Evolutionary conservation across 306 rosid genomes (phyloP).

Genomic region (Vachellia pachyceras): DNA sequence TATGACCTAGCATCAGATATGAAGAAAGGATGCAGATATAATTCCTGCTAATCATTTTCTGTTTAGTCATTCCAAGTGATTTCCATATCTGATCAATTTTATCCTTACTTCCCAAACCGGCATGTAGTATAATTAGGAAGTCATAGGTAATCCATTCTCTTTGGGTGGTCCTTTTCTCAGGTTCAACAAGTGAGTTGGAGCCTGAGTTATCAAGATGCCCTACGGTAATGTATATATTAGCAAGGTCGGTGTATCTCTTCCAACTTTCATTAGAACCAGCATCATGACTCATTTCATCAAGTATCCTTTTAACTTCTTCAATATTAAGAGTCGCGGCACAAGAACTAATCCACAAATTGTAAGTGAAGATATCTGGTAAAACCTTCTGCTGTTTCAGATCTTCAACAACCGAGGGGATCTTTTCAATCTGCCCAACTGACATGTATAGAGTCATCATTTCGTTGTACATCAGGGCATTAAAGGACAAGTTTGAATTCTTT

Average conservation of each 20-base stretch:
- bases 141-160: constrained; percentile 93
- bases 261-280: constrained; percentile 66
- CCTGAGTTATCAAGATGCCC: constrained; percentile 61
- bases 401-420: constrained; percentile 70
- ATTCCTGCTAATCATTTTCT: constrained; percentile 80
- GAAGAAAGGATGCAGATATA: constrained; percentile 74
- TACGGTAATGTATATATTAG: constrained; percentile 57
- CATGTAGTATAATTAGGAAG: constrained; percentile 83
- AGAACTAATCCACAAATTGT: constrained; percentile 92
- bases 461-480: constrained; percentile 74
- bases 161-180: constrained; percentile 70
- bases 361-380: constrained; percentile 81
- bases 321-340: constrained; percentile 74
- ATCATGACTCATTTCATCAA: constrained; percentile 68
- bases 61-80: constrained; percentile 77
- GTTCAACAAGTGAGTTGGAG: constrained; percentile 64
- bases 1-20: constrained; percentile 74
- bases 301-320: constrained; percentile 63
- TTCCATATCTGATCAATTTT: constrained; percentile 87
- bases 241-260: constrained; percentile 70
- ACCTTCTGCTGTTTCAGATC: constrained; percentile 69
- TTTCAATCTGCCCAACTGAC: constrained; percentile 87
- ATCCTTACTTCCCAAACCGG: constrained; percentile 75
- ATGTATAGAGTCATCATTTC: constrained; percentile 96
- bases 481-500: constrained; percentile 58